Evolutionary conservation across 768 basidiomycete genomes (phyloP).

Genomic region (Panaeolus papilionaceus): DNA sequence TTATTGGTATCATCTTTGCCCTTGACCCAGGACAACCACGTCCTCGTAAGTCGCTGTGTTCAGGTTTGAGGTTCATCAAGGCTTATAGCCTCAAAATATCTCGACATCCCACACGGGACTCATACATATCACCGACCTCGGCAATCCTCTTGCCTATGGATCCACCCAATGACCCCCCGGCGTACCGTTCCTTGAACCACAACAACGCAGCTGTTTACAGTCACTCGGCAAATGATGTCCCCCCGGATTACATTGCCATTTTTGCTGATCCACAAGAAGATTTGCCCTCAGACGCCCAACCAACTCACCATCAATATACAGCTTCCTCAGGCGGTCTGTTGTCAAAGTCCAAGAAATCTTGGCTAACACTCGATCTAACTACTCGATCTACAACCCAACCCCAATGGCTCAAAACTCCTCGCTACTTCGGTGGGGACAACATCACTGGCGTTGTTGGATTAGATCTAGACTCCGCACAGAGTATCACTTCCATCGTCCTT

Average conservation of each 20-base stretch:
- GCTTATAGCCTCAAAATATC: no score
- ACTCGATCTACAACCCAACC: background rate
- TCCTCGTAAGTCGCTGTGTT: no score
- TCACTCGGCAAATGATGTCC: background rate
- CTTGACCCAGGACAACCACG: no score
- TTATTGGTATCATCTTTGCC: no score
- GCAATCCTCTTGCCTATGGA: no score
- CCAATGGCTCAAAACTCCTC: constrained; percentile 16
- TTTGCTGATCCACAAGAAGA: background rate
- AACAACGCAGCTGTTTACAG: background rate
- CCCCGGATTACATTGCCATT: background rate
- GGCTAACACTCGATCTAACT: background rate
- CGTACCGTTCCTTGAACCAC: background rate
- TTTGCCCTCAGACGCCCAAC: background rate
- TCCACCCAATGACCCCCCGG: background rate
- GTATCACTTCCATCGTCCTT: constrained; percentile 40
- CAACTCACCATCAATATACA: background rate
- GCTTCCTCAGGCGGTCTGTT: background rate
- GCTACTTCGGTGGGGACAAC: constrained; percentile 49
- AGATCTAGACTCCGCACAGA: constrained; percentile 51
- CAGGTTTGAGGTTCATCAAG: no score
- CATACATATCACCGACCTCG: no score
- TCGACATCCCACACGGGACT: no score
- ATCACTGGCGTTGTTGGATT: constrained; percentile 55
- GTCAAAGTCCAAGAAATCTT: background rate